Evolutionary conservation across 768 basidiomycete species (phyloP), one percentile per base, ranked within the genome.

Genomic region (Naganishia vishniacii): DNA sequence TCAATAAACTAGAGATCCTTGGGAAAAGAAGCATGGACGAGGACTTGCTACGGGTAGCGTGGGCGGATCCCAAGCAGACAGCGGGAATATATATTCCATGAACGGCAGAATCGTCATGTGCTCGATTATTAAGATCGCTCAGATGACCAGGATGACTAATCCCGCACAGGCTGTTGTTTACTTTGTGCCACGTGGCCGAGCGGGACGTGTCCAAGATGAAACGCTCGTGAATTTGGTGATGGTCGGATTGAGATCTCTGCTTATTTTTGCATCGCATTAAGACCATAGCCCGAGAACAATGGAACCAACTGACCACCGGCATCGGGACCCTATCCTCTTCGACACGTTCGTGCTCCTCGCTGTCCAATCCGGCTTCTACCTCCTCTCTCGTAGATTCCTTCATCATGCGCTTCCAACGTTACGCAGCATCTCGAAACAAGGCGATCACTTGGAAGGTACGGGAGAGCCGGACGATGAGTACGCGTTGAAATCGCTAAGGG

Each of bases 331-430:
- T 4, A 70, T 74, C 37, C 63, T 72, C 11, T 48, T 73, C 58
- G 74, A 75, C 53, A 72, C 74, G 13, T 26, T 70, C 49, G 44
- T 73, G 31, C 64, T 75, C 29, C 29, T 75, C 60, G 46, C 62
- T 56, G 61, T 72, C 2, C 67, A 73, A 20, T 15, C 67, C 9
- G 65, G 68, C 13, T 74, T 70, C 60, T 73, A 71, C 62, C 60
- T 72, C 48, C 61, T 75, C 18, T 71, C 73, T 8, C 63, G 73
- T 4, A 61, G 67, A 32, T 75, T 77, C 67, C 71, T 77, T 4
- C 60, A 65, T 15, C 64, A 68, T 16, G 69, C 74, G 0, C 61
- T 77, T 28, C 75, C 74, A 0, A 73, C 74, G 2, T 53, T 76
- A 3, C 68, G 71, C 20, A 68, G 72, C 16, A 67, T 76, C 25